Base-by-base conservation (phyloP, 192 early-diverging fungal genomes). In the Coemansia sp. region DNA sequence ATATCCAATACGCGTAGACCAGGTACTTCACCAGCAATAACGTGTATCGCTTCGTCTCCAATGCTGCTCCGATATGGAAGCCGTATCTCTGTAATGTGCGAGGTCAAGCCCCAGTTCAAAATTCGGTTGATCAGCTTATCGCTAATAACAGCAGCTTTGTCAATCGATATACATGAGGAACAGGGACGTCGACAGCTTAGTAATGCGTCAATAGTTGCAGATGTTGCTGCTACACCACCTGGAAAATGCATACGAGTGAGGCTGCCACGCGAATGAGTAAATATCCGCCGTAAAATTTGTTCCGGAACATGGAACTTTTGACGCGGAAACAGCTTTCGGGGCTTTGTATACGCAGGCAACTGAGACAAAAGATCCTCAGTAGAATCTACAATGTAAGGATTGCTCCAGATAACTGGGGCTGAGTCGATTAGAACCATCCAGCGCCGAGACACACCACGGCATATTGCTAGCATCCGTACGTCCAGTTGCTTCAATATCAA, bases 1-100 rank as follows among this genome's bases (percentile, higher is more conserved):
- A 76, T 76, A 36, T 76, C 72, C 20, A 76, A 55, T 10, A 59
- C 33, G 19, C 66, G 61, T n/a, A 76, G 63, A n/a, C 14, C 16
- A 2, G 66, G 62, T 4, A 35, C 55, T 7, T 23, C 40, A 11
- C 55, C 35, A 2, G 57, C 65, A 18, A 76, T 65, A 4, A 54
- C 50, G 5, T 16, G 41, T 18, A 76, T 57, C 18, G 49, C 46
- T 0, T 14, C 43, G 52, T 59, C 42, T 0, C 28, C 51, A 15
- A 76, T 20, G 12, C 38, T 49, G 16, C 20, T 6, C 26, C 58
- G 47, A 36, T 76, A 69, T 8, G 72, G 72, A 4, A 76, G 33
- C 18, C 50, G 53, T 26, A 69, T 52, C 14, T 30, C 51, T 7
- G 66, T 14, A 11, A 69, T n/a, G 8, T 53, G 42, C 10, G 38